Percentiles rank a stretch among this genome's conserved stretches.
phyloP scores from a whole-genome alignment of 805 yeast species.

The Yueomyces sp. region DNA sequence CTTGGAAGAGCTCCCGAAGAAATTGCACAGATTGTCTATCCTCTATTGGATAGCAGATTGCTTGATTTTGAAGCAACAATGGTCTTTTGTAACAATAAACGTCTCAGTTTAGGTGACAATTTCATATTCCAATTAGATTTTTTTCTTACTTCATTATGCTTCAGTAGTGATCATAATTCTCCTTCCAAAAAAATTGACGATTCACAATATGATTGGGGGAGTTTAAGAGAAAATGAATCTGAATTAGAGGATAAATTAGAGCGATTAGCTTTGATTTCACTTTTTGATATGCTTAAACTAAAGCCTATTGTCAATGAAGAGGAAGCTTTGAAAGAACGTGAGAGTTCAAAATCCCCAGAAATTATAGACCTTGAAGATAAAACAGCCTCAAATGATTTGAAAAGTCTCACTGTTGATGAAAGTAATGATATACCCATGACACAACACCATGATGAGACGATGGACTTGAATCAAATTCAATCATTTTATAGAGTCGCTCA shows the following conservation, averaged over 20 bases:
- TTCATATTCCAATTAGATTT: constrained; percentile 61
- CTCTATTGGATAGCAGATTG: constrained; percentile 40
- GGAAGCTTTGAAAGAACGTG: constrained; percentile 6
- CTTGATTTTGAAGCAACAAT: constrained; percentile 45
- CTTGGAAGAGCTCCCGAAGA: constrained; percentile 68
- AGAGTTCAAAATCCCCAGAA: constrained; percentile 11
- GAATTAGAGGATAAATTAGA: constrained; percentile 40
- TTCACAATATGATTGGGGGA: constrained; percentile 5
- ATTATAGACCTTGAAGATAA: constrained; percentile 25
- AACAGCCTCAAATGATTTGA: not conserved
- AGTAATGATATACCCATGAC: constrained; percentile 1
- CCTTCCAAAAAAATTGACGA: constrained; percentile 5
- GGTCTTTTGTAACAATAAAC: constrained; percentile 38
- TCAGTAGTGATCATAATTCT: constrained; percentile 10
- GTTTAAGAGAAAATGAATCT: constrained; percentile 34
- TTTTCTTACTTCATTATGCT: constrained; percentile 31
- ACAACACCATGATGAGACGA: constrained; percentile 25
- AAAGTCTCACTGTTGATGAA: not conserved
- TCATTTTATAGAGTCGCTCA: constrained; percentile 65
- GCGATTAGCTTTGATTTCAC: constrained; percentile 39
- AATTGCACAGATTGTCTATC: constrained; percentile 49
- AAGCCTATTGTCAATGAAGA: constrained; percentile 7
- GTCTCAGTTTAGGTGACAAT: constrained; percentile 63
- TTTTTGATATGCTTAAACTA: constrained; percentile 39
- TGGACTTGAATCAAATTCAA: constrained; percentile 61